Conservation (phyloP, 352 stramenopile species). For the Phytophthora citrophthora region DNA sequence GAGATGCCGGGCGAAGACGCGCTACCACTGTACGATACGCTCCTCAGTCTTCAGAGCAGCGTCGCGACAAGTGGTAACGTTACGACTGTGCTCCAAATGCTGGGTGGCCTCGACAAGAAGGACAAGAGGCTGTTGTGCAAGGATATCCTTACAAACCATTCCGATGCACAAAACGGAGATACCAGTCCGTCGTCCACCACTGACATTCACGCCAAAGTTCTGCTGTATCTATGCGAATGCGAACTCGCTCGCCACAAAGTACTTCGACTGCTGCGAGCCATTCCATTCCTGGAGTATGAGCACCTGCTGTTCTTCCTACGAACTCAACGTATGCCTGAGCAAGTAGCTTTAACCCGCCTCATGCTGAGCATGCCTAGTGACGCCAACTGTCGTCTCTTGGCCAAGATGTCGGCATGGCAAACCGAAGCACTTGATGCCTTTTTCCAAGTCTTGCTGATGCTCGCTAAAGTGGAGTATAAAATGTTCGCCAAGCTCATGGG, state of each 20-base stretch:
- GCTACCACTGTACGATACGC: constrained; percentile 45
- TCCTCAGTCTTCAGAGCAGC: constrained; percentile 34
- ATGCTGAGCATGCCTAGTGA: constrained; percentile 59
- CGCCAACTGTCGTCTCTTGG: constrained; percentile 54
- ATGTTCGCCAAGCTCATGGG: constrained; percentile 60
- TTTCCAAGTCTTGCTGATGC: constrained; percentile 68
- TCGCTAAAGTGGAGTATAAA: constrained; percentile 68
- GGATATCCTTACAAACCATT: constrained; percentile 30
- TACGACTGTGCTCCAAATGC: constrained; percentile 51
- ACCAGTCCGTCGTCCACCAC: not conserved
- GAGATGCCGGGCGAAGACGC: constrained; percentile 49
- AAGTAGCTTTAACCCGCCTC: constrained; percentile 62
- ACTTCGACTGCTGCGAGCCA: constrained; percentile 52
- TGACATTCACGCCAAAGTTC: constrained; percentile 32
- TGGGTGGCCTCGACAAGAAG: constrained; percentile 36
- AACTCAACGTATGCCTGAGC: constrained; percentile 61
- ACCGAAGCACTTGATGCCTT: constrained; percentile 62
- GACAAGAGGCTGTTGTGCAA: constrained; percentile 51
- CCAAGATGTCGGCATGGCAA: constrained; percentile 44
- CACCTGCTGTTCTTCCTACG: constrained; percentile 54
- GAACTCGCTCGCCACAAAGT: constrained; percentile 51
- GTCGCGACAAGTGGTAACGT: constrained; percentile 6
- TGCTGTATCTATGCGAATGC: constrained; percentile 57
- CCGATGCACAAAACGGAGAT: constrained; percentile 14
- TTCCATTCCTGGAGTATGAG: constrained; percentile 40